A percentile compares a stretch with the other conserved stretches of the same genome.
phyloP scores from a whole-genome alignment of 768 basidiomycete genomes.

The Hypsizygus marmoreus region DNA sequence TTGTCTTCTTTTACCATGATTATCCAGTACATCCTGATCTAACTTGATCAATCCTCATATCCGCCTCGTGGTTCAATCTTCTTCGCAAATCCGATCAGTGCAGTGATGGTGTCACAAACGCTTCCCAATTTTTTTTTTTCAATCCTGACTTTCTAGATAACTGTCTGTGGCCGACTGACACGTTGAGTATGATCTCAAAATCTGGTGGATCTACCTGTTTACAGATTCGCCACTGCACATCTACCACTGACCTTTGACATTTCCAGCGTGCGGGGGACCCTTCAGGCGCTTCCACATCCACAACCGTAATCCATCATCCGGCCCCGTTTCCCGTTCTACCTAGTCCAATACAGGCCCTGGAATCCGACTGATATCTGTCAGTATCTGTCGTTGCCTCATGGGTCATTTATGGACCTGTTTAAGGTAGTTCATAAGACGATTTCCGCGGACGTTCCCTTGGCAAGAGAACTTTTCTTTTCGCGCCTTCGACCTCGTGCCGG shows the following conservation, averaged over 20 bases:
- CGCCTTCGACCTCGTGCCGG: constrained; percentile 33
- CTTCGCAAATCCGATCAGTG: constrained; percentile 36
- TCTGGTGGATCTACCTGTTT: too few species aligned
- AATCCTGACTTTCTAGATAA: constrained; percentile 3
- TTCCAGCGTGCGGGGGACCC: too few species aligned
- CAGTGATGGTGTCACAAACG: too few species aligned
- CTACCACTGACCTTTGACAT: too few species aligned
- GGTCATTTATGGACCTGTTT: constrained; percentile 22
- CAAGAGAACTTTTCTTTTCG: constrained; percentile 31
- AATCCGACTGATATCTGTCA: constrained; percentile 23
- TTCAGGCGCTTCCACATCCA: too few species aligned
- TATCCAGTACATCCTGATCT: constrained; percentile 12
- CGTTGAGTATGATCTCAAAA: too few species aligned
- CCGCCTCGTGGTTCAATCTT: constrained; percentile 23
- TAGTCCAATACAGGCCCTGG: constrained; percentile 1
- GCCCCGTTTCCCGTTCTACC: neutral
- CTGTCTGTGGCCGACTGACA: neutral
- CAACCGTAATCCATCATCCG: too few species aligned
- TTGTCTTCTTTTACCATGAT: constrained; percentile 12
- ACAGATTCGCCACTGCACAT: too few species aligned
- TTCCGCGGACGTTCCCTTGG: constrained; percentile 44
- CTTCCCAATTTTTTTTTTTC: too few species aligned
- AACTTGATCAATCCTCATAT: constrained; percentile 1
- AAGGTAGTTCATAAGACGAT: constrained; percentile 28
- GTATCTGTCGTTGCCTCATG: constrained; percentile 41